A percentile compares a stretch with the other conserved stretches of the same genome.
Conservation (phyloP, 208 protist genomes). For the Trypanosoma melophagium region DNA sequence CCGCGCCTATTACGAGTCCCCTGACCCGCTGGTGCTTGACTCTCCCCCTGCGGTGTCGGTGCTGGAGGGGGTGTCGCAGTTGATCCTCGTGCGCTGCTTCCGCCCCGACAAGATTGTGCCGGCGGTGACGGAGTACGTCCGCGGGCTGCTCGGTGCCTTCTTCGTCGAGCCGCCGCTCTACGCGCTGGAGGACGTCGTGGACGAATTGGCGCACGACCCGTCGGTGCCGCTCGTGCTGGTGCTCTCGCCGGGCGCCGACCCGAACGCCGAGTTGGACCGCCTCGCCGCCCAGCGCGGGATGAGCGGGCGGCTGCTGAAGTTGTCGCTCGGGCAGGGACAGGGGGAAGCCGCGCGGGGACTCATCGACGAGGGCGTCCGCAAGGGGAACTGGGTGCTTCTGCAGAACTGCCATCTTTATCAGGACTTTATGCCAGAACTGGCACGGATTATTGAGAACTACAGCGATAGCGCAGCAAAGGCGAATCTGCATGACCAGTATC, state of each 20-base stretch:
- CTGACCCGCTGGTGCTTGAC: conserved; percentile 70
- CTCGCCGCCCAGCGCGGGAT: conserved; percentile 93
- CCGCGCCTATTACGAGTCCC: conserved; percentile 82
- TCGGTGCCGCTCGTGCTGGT: conserved; percentile 96
- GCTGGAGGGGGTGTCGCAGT: conserved; percentile 81
- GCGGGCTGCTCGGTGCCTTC: conserved; percentile 66
- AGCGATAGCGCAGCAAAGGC: conserved; percentile 85
- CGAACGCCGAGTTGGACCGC: conserved; percentile 91
- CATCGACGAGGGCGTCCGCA: conserved; percentile 84
- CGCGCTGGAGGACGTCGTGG: conserved; percentile 89
- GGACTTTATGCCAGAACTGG: conserved; percentile 94
- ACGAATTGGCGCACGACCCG: conserved; percentile 85
- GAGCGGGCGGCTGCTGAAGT: conserved; percentile 82
- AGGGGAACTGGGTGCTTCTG: conserved; percentile 94
- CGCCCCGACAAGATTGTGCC: conserved; percentile 95
- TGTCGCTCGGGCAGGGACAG: conserved; percentile 97
- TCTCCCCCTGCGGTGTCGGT: conserved; percentile 60
- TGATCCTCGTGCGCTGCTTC: conserved; percentile 93
- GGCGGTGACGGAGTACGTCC: conserved; percentile 92
- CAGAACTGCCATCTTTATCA: conserved; percentile 96
- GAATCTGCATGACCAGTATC: conserved; percentile 93
- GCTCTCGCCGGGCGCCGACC: conserved; percentile 97
- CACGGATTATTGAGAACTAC: conserved; percentile 92
- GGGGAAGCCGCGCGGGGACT: conserved; percentile 88
- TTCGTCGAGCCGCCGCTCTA: conserved; percentile 94